phyloP scores from a whole-genome alignment of 108 stramenopile species.

The Skeletonema costatum region DNA sequence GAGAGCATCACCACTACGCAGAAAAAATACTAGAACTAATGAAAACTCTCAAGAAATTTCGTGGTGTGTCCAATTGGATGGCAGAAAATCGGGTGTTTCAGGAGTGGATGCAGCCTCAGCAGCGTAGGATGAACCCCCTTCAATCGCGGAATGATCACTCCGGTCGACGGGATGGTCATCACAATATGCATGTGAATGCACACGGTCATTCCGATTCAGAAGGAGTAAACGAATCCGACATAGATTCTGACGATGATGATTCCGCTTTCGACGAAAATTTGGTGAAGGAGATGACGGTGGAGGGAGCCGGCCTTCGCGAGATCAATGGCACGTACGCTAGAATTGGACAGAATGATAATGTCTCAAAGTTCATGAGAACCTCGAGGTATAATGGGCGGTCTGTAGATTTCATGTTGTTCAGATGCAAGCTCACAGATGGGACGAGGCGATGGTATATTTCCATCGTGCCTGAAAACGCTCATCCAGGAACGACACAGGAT shows the following conservation, averaged over 20 bases:
- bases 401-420: conserved; percentile 56
- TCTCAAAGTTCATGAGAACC: conserved; percentile 52
- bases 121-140: conserved; percentile 23
- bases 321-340: conserved; percentile 57
- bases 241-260: conserved; percentile 77
- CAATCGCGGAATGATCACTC: conserved; percentile 47
- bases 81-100: conserved; percentile 54
- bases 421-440: conserved; percentile 85
- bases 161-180: conserved; percentile 46
- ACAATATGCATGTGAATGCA: conserved; percentile 15
- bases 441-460: conserved; percentile 93
- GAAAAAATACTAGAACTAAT: conserved; percentile 68
- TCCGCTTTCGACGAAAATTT: conserved; percentile 26
- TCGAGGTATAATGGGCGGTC: conserved; percentile 49
- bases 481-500: conserved; percentile 82
- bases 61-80: conserved; percentile 75
- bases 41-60: conserved; percentile 50
- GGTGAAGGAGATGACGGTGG: conserved; percentile 48
- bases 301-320: conserved; percentile 69
- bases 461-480: conserved; percentile 65
- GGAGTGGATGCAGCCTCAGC: conserved; percentile 73
- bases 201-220: conserved; percentile 71
- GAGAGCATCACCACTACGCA: conserved; percentile 30
- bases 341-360: conserved; percentile 60
- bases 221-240: conserved; percentile 65